Evolutionary conservation across 805 yeast species (phyloP).

Genomic region (Alloascoidea hylecoeti): DNA sequence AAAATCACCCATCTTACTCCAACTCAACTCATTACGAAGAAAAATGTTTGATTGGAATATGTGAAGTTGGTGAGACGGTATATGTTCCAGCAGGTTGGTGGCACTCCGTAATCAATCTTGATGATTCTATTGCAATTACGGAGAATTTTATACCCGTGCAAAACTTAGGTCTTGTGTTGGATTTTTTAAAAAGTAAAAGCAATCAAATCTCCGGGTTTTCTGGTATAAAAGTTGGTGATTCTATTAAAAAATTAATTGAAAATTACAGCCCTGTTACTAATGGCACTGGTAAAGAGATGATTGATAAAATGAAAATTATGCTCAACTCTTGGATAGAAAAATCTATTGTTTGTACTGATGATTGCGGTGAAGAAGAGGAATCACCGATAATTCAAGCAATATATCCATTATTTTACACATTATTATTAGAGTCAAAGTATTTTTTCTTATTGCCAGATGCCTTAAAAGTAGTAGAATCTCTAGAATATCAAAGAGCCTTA

Average conservation of each 20-base stretch:
- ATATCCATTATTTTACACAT: conserved; percentile 42
- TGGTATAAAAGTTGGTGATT: conserved; percentile 6
- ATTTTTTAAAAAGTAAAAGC: conserved; percentile 51
- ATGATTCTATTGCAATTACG: conserved; percentile 75
- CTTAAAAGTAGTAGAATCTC: conserved; percentile 16
- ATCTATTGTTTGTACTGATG: conserved; percentile 8
- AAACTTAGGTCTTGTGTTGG: conserved; percentile 44
- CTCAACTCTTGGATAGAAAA: conserved; percentile 26
- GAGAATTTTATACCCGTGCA: conserved; percentile 74
- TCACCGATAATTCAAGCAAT: conserved; percentile 36
- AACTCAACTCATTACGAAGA: conserved; percentile 24
- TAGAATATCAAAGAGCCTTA: conserved; percentile 14
- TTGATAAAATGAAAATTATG: conserved; percentile 43
- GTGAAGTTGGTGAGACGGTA: conserved; percentile 73
- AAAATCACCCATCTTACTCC: too few relatives aligned
- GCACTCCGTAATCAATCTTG: conserved; percentile 84
- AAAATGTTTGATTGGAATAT: conserved; percentile 52
- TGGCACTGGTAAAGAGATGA: conserved; percentile 4
- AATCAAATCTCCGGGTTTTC: conserved; percentile 70
- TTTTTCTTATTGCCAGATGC: conserved; percentile 21
- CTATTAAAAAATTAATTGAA: background rate
- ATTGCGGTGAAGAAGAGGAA: conserved; percentile 8
- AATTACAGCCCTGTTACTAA: background rate
- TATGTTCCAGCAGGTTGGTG: conserved; percentile 97
- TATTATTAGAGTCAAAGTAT: conserved; percentile 26